A percentile compares a stretch with the other conserved stretches of the same genome.
These are phyloP conservation scores for Ogataea angusta DNA, from an alignment of 805 yeast genomes.

Conservation along the genomic window DNA sequence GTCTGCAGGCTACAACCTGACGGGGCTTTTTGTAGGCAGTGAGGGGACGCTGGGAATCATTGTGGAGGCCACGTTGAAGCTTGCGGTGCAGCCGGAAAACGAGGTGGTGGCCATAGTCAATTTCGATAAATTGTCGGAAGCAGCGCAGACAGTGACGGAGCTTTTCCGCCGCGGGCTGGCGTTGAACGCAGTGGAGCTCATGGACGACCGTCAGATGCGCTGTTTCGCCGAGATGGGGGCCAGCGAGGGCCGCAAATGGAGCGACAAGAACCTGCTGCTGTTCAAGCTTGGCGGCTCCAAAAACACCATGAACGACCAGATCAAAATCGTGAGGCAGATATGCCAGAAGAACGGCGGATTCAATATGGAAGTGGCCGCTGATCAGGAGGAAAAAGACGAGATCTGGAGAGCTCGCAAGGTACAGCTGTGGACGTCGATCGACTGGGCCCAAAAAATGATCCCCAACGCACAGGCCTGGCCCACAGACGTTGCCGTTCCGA, in stretches of 20 bases:
- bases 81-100: constrained; percentile 59
- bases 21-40: constrained; percentile 66
- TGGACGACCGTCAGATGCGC: constrained; percentile 68
- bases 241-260: constrained; percentile 30
- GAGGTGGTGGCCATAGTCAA: constrained; percentile 69
- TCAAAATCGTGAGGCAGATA: constrained; percentile 45
- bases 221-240: constrained; percentile 53
- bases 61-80: constrained; percentile 67
- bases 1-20: constrained; percentile 76
- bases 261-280: constrained; percentile 38
- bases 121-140: constrained; percentile 62
- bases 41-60: constrained; percentile 78
- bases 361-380: constrained; percentile 55
- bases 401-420: constrained; percentile 75
- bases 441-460: constrained; percentile 53
- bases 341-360: constrained; percentile 51
- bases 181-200: constrained; percentile 67
- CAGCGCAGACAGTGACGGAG: constrained; percentile 64
- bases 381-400: constrained; percentile 57
- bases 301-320: constrained; percentile 38
- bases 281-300: constrained; percentile 60
- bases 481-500: constrained; percentile 81
- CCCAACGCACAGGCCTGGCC: constrained; percentile 54
- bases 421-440: constrained; percentile 62
- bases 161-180: constrained; percentile 59